Evolutionary conservation across 441 rosid genomes (phyloP).

Genomic region (Iberis amara): DNA sequence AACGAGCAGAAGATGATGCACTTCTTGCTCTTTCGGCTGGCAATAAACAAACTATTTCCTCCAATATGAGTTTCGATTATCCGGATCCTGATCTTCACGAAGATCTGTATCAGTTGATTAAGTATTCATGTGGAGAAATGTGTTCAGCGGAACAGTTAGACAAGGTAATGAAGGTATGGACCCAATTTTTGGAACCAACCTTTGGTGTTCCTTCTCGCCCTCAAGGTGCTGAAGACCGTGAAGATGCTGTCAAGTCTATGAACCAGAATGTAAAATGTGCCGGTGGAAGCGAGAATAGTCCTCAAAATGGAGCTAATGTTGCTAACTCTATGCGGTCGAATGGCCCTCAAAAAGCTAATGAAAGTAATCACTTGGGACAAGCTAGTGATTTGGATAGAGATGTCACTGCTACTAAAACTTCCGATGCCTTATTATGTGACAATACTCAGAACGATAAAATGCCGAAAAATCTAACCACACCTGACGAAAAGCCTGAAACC

Average conservation of each 20-base stretch:
- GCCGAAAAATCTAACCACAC: conserved; percentile 27
- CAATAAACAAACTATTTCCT: conserved; percentile 57
- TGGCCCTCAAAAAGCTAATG: conserved; percentile 58
- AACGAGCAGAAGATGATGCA: conserved; percentile 69
- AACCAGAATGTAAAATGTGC: conserved; percentile 44
- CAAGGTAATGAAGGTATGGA: conserved; percentile 91
- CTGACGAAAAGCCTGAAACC: conserved; percentile 23
- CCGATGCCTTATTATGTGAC: conserved; percentile 39
- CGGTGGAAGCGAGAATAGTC: conserved; percentile 52
- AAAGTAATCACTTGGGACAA: conserved; percentile 48
- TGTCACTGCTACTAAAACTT: conserved; percentile 38
- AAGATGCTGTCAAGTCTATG: conserved; percentile 63
- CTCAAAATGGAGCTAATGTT: conserved; percentile 40
- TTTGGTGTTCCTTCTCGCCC: conserved; percentile 81
- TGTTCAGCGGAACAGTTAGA: conserved; percentile 90
- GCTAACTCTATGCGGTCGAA: conserved; percentile 46
- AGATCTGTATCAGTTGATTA: conserved; percentile 89
- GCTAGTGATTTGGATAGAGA: conserved; percentile 54
- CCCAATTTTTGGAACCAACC: conserved; percentile 81
- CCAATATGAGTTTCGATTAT: conserved; percentile 77
- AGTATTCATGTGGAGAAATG: conserved; percentile 91
- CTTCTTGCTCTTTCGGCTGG: conserved; percentile 88
- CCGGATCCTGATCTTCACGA: conserved; percentile 88
- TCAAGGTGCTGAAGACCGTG: conserved; percentile 80
- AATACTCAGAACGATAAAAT: conserved; percentile 46